Evolutionary conservation across 768 basidiomycete genomes (phyloP), one percentile per base, ranked within the genome.

Genomic region (Macrolepiota dolichaula): DNA sequence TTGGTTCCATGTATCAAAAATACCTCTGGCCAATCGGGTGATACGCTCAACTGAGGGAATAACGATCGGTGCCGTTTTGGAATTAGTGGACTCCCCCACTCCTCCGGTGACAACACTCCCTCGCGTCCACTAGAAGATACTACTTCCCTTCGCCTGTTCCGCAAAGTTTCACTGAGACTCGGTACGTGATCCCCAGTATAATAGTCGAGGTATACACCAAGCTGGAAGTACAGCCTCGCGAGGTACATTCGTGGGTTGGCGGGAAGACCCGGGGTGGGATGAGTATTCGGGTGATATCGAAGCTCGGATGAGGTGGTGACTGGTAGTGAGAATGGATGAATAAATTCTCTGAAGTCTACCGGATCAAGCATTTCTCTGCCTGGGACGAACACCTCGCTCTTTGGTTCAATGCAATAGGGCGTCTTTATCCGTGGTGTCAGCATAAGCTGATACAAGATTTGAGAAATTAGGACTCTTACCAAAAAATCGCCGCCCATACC

Each of bases 401-500:
- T 88, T 1, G 74, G 78, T 1, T 64, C 61, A 12, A 87, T 72
- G 65, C 81, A 83, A 60, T 85, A 82, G 4, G 79, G 71, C 0
- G 73, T 80, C 87, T 87, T 32, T 66, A 38, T 27, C 24, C 25
- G 24, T 44, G 37, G 47, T 27, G 54, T 19, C 63, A 35, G 11
- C 24, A 36, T 24, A 15, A 35, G 13, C 29, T 47, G 2, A 19
- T 38, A n/a, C 12, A 58, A 19, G 37, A 4, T 24, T 22, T 11
- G 19, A 40, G 15, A 27, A 10, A 19, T 51, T 19, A 46, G 25
- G 22, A 52, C 19, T 69, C 77, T 51, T 50, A 80, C 81, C 37
- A 88, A 67, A 59, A 85, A 77, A 59, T 87, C 71, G 0, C 86
- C 87, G n/a, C 86, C 86, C 77, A 84, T 79, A 0, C 81, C 86